Evolutionary conservation across 257 asterid species (phyloP).

Genomic region (Nicotiana tomentosiformis): DNA sequence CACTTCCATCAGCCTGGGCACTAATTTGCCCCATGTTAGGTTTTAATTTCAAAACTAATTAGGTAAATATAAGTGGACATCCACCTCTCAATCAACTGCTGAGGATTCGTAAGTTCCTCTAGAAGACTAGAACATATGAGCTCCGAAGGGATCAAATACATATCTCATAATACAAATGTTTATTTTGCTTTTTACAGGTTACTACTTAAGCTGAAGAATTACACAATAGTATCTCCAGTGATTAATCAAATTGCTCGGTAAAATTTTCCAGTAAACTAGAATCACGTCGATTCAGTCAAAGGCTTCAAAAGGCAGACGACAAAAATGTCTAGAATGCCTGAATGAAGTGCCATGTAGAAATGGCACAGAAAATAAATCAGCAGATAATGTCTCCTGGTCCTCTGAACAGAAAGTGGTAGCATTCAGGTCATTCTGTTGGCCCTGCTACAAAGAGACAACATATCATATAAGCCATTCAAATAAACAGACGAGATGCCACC

Average conservation of each 20-base stretch:
- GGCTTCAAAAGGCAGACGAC: not conserved
- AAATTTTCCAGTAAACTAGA: not conserved
- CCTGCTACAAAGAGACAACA: not conserved
- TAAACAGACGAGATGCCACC: not conserved
- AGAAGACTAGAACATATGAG: not conserved
- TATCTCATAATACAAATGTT: not conserved
- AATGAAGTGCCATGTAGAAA: not conserved
- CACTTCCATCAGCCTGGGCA: not conserved
- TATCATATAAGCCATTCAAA: not conserved
- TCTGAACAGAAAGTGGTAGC: conserved; percentile 10
- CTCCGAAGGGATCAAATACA: not conserved
- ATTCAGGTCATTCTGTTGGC: conserved; percentile 6
- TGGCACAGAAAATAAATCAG: conserved; percentile 6
- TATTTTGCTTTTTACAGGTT: not conserved
- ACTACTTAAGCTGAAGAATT: not conserved
- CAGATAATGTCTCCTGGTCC: not conserved
- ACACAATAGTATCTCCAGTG: not conserved
- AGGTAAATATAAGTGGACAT: not conserved
- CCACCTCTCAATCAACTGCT: not conserved
- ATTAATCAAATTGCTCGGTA: not conserved
- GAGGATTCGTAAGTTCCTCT: not conserved
- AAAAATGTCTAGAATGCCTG: not conserved
- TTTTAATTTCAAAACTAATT: not conserved
- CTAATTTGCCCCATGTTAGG: not conserved
- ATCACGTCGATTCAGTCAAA: not conserved